These are phyloP conservation scores for Pythium periplocum DNA, from an alignment of 352 stramenopile species.

Conservation along the genomic window DNA sequence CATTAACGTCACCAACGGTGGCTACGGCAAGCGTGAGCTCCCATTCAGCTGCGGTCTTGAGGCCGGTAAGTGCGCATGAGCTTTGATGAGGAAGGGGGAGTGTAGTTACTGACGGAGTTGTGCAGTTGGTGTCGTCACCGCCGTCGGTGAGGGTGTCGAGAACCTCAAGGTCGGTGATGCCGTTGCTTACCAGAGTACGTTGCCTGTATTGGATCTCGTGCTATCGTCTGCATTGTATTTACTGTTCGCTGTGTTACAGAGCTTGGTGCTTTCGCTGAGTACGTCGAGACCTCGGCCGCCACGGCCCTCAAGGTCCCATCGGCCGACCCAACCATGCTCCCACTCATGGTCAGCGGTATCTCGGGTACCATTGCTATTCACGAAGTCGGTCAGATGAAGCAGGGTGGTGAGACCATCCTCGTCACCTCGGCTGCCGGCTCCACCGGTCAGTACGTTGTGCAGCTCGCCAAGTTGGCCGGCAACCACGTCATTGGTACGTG, in stretches of 20 bases:
- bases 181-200: constrained; percentile 34
- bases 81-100: not conserved
- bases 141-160: constrained; percentile 26
- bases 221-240: not conserved
- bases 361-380: constrained; percentile 37
- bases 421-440: constrained; percentile 42
- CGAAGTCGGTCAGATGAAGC: constrained; percentile 35
- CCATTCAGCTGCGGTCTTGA: constrained; percentile 55
- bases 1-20: constrained; percentile 57
- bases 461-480: constrained; percentile 65
- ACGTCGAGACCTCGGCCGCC: constrained; percentile 27
- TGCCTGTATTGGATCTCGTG: too few relatives aligned
- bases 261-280: constrained; percentile 35
- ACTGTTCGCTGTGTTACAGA: constrained; percentile 4
- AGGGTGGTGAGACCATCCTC: constrained; percentile 31
- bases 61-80: constrained; percentile 13
- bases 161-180: constrained; percentile 35
- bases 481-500: constrained; percentile 63
- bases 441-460: constrained; percentile 67
- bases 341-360: constrained; percentile 32
- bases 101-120: not conserved
- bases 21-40: constrained; percentile 36
- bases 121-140: constrained; percentile 26
- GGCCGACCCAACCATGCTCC: constrained; percentile 23
- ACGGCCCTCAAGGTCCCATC: constrained; percentile 21